Percentiles rank a stretch among this genome's conserved stretches.
Conservation (phyloP, 768 basidiomycete species). For the Tulasnella sp. region DNA sequence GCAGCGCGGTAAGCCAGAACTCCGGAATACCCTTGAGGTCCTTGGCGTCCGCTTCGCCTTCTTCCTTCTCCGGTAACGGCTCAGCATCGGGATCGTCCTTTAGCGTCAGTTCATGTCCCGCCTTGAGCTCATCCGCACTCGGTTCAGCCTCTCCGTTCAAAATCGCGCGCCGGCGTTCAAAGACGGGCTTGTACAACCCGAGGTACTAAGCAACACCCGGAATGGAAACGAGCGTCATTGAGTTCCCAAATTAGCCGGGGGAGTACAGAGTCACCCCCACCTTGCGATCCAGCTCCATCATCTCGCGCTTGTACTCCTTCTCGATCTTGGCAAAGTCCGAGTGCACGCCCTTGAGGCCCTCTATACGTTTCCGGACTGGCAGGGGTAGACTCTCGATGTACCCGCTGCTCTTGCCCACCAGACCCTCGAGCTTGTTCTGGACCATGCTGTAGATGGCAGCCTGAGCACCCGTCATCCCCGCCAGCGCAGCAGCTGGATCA, state of each 20-base stretch:
- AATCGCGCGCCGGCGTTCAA: conserved; percentile 83
- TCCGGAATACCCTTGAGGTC: conserved; percentile 70
- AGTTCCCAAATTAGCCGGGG: conserved; percentile 34
- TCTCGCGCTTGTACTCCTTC: conserved; percentile 92
- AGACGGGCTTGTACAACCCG: conserved; percentile 63
- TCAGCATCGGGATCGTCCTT: conserved; percentile 64
- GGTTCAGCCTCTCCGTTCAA: conserved; percentile 75
- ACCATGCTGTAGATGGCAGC: conserved; percentile 80
- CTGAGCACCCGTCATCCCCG: conserved; percentile 42
- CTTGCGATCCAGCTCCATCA: conserved; percentile 95
- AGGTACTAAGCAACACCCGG: conserved; percentile 46
- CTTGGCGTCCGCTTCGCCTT: conserved; percentile 42
- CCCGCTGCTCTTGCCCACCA: conserved; percentile 90
- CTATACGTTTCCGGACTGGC: conserved; percentile 80
- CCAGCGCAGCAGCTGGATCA: conserved; percentile 49
- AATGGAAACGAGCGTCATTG: conserved; percentile 1
- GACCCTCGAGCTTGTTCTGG: conserved; percentile 79
- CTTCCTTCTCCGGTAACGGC: conserved; percentile 39
- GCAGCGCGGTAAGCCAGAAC: conserved; percentile 97
- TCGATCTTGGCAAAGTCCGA: conserved; percentile 89
- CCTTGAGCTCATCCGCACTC: conserved; percentile 78
- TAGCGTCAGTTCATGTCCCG: conserved; percentile 69
- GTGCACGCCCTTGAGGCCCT: conserved; percentile 93
- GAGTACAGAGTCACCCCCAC: conserved; percentile 50
- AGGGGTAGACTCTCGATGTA: conserved; percentile 89